These are phyloP conservation scores for Pelargonium cotyledonis DNA, from an alignment of 441 rosid genomes.

Conservation along the genomic window DNA sequence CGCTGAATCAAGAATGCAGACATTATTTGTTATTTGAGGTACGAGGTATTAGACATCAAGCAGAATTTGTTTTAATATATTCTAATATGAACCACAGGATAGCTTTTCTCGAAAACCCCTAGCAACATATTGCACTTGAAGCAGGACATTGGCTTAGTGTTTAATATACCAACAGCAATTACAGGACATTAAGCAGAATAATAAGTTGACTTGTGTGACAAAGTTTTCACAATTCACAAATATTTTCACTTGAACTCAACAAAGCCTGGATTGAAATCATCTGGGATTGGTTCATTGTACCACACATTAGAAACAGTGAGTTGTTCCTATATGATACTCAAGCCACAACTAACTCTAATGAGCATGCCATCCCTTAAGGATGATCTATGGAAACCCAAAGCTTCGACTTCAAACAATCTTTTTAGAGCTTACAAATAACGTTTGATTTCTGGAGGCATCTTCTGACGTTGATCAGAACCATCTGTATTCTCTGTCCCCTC, in stretches of 20 bases:
- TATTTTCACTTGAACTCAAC: neutral
- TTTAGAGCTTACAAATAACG: constrained; percentile 64
- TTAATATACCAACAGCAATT: too few species aligned
- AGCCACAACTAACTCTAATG: neutral
- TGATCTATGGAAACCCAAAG: neutral
- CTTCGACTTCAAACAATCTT: neutral
- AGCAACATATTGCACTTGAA: too few species aligned
- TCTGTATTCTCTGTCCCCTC: constrained; percentile 52
- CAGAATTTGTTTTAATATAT: neutral
- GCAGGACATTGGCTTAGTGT: too few species aligned
- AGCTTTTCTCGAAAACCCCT: too few species aligned
- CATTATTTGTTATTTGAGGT: neutral
- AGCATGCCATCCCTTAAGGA: neutral
- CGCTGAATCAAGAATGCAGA: constrained; percentile 45
- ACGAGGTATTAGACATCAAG: neutral
- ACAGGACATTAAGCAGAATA: neutral
- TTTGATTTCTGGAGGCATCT: constrained; percentile 83
- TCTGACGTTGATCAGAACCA: constrained; percentile 62
- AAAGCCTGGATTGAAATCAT: neutral
- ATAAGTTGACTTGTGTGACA: neutral
- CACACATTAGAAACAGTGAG: neutral
- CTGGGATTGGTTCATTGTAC: neutral
- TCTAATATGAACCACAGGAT: neutral
- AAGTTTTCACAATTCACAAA: neutral
- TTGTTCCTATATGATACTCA: neutral